Evolutionary conservation across 805 yeast genomes (phyloP), one percentile per base, ranked within the genome.

Genomic region (Zygosaccharomyces lentus): DNA sequence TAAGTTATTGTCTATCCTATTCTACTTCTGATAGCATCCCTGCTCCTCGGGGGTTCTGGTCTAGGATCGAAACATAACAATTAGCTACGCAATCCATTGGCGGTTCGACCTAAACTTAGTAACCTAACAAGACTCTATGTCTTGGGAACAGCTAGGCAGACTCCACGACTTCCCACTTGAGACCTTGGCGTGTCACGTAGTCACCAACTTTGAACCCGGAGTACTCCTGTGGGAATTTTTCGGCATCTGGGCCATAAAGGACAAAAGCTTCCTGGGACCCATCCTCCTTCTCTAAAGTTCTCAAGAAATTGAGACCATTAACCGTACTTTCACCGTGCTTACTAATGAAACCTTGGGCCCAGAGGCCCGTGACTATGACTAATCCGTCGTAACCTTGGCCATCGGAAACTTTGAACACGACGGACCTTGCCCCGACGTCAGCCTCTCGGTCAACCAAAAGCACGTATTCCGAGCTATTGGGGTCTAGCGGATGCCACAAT

Each of bases 401-500:
- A 16, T 53, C 56, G n/a, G 55, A 40, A 4, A 42, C 49, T 39
- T 56, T 46, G n/a, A 61, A 54, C 10, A 61, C 58, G n/a, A 62
- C 50, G 1, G 61, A 55, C 42, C 51, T 52, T 15, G 56, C 58
- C 10, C 40, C 37, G 25, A 17, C 31, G 5, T 31, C 44, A n/a
- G 48, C 46, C 10, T 46, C 36, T 15, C 42, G 48, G 9, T 35
- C 41, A 8, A 50, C 36, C 12, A 47, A 34, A 21, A 55, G 46
- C 6, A 55, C 57, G 19, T 56, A 46, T 24, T 59, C 62, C 4
- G 48, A 51, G 19, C 50, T 47, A 10, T 51, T 48, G 8, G 63
- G 52, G 34, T 64, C 64, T 30, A 66, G 39, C 43, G 70, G 69
- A 50, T 65, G 69, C 70, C 70, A 66, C 16, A 66, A 48, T 47